Evolutionary conservation across 1,284 basidiomycete species (phyloP).

Genomic region (Irpex sp.): DNA sequence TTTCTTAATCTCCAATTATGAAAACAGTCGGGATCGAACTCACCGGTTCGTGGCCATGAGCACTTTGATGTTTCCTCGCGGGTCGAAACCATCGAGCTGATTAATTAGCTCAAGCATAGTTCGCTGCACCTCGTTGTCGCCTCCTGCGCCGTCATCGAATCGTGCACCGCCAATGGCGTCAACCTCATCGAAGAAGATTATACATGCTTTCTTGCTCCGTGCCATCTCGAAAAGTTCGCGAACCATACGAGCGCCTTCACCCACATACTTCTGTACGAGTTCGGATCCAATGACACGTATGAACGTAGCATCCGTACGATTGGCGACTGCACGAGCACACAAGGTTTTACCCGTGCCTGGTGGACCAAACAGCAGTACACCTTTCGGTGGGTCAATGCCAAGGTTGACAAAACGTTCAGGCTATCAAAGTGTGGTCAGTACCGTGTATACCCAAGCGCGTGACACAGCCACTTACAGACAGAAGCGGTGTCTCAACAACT

Average conservation of each 20-base stretch:
- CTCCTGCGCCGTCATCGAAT: slow-evolving; percentile 98
- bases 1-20: neutral
- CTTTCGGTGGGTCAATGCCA: slow-evolving; percentile 99
- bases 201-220: slow-evolving; percentile 97
- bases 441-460: neutral
- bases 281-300: slow-evolving; percentile 99
- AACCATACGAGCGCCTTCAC: slow-evolving; percentile 98
- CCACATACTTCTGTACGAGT: slow-evolving; percentile 99
- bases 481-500: slow-evolving; percentile 96
- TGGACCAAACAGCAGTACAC: slow-evolving; percentile 93
- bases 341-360: slow-evolving; percentile 99
- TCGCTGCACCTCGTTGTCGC: slow-evolving; percentile 98
- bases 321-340: slow-evolving; percentile 97
- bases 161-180: slow-evolving; percentile 98
- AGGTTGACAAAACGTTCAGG: slow-evolving; percentile 98
- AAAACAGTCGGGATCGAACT: slow-evolving; percentile 17
- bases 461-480: slow-evolving; percentile 61
- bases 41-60: slow-evolving; percentile 98
- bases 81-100: slow-evolving; percentile 98
- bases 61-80: slow-evolving; percentile 98
- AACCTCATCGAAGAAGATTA: slow-evolving; percentile 99
- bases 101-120: slow-evolving; percentile 88
- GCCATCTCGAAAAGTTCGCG: slow-evolving; percentile 99
- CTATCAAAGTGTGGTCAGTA: slow-evolving; percentile 39
- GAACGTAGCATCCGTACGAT: slow-evolving; percentile 98